Evolutionary conservation across 169 alveolate genomes (phyloP).

Genomic region (Plasmodium blacklocki): DNA sequence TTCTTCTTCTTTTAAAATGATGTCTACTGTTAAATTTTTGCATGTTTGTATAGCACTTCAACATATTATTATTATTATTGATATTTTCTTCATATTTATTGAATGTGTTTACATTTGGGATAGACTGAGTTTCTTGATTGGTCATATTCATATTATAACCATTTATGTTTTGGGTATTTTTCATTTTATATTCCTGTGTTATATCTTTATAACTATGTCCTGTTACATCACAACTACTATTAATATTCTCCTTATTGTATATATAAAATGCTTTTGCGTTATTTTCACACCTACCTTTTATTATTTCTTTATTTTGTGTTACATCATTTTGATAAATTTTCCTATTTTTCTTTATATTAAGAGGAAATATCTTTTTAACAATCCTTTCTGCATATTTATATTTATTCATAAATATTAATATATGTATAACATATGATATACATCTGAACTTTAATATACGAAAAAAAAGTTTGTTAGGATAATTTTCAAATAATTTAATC

Average conservation of each 20-base stretch:
- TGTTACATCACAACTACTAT: too few relatives aligned
- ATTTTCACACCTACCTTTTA: too few relatives aligned
- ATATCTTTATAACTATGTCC: not conserved
- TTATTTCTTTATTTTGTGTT: too few relatives aligned
- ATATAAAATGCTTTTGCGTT: too few relatives aligned
- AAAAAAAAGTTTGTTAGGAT: not conserved
- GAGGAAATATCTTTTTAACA: not conserved
- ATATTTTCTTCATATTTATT: not conserved
- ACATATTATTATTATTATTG: not conserved
- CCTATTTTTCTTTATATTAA: conserved; percentile 3
- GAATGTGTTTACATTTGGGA: not conserved
- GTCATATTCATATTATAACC: not conserved
- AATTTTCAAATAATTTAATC: conserved; percentile 35
- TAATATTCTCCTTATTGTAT: too few relatives aligned
- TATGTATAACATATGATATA: conserved; percentile 30
- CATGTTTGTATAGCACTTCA: not conserved
- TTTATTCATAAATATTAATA: conserved; percentile 41
- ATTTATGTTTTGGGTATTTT: not conserved
- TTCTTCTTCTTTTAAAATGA: not conserved
- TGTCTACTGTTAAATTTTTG: not conserved
- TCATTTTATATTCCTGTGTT: not conserved
- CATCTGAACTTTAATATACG: conserved; percentile 25
- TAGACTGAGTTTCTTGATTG: not conserved
- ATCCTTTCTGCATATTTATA: conserved; percentile 42
- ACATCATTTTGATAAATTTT: too few relatives aligned